phyloP scores from a whole-genome alignment of 2,329 filamentous ascomycete genomes.

The Catunica adiposa region DNA sequence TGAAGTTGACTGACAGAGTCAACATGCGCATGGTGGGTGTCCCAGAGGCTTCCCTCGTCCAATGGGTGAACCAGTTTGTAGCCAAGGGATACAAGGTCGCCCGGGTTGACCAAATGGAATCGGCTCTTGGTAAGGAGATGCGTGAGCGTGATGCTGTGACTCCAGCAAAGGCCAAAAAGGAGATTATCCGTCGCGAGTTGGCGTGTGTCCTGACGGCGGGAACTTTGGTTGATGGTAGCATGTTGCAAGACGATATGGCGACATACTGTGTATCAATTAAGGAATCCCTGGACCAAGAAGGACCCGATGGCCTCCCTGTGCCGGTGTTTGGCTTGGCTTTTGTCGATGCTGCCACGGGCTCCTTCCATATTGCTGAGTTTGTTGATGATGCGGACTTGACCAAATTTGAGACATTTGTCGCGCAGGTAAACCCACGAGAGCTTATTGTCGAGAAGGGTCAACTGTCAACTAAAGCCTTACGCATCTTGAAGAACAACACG shows the following conservation, averaged over 20 bases:
- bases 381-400: conserved; percentile 84
- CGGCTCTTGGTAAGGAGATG: conserved; percentile 93
- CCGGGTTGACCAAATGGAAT: conserved; percentile 91
- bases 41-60: conserved; percentile 82
- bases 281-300: conserved; percentile 52
- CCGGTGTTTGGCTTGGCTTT: conserved; percentile 86
- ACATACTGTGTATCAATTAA: conserved; percentile 95
- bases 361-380: conserved; percentile 87
- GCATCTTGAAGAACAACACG: conserved; percentile 93
- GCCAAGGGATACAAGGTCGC: conserved; percentile 97
- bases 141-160: conserved; percentile 61
- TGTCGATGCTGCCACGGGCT: conserved; percentile 86
- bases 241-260: conserved; percentile 96
- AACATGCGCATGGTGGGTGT: conserved; percentile 99
- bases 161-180: conserved; percentile 39
- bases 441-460: conserved; percentile 75
- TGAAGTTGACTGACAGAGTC: conserved; percentile 93
- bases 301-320: conserved; percentile 19
- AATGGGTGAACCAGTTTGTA: conserved; percentile 97
- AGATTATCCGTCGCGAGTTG: conserved; percentile 82
- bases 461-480: conserved; percentile 72
- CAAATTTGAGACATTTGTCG: conserved; percentile 92
- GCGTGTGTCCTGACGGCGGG: conserved; percentile 82
- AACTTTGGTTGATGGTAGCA: conserved; percentile 84
- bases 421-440: conserved; percentile 78